Evolutionary conservation across 2,329 filamentous ascomycete species (phyloP), one percentile per base, ranked within the genome.

Genomic region (Gaeumannomyces sp.): DNA sequence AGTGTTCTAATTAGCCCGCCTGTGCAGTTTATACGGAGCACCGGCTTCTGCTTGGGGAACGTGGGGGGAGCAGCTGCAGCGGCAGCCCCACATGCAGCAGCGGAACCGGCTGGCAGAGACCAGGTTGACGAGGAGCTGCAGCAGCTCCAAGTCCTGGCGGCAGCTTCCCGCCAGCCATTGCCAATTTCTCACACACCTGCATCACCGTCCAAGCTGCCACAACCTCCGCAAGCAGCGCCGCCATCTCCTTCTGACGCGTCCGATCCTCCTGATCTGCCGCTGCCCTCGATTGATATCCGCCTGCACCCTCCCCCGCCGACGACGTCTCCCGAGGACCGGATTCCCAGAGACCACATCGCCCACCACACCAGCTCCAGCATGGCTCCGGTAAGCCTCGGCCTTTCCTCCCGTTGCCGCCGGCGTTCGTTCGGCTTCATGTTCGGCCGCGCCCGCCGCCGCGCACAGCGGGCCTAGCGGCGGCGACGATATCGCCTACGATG

Each of bases 341-440:
- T 53, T 53, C 45, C 19, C n/a, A 53, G 45, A 25, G 45, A 53
- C n/a, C 45, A 10, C 7, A 35, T 27, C 29, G 19, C 33, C 28
- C 27, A 14, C 62, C 25, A 11, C 28, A 33, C 56, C 19, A 58
- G n/a, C 27, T 14, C 56, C 56, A 60, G 59, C 16, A 64, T 64
- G 62, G 56, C 62, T 64, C 62, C 62, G 62, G 62, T 64, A 64
- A 59, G 62, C 62, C 27, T 59, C 27, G 56, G 53, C 53, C 31
- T 59, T 35, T 31, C 16, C 33, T 59, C 28, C 45, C 38, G 19
- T 8, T 22, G 25, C 45, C 38, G 5, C 38, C 45, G 45, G 45
- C 45, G 27, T 28, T 59, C 29, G 57, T 28, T 59, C 57, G 57
- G 57, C 57, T 16, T 59, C 57, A 19, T 25, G n/a, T 53, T 53